These are phyloP conservation scores for Sicyos baderoa DNA, from an alignment of 306 rosid species.

Conservation along the genomic window DNA sequence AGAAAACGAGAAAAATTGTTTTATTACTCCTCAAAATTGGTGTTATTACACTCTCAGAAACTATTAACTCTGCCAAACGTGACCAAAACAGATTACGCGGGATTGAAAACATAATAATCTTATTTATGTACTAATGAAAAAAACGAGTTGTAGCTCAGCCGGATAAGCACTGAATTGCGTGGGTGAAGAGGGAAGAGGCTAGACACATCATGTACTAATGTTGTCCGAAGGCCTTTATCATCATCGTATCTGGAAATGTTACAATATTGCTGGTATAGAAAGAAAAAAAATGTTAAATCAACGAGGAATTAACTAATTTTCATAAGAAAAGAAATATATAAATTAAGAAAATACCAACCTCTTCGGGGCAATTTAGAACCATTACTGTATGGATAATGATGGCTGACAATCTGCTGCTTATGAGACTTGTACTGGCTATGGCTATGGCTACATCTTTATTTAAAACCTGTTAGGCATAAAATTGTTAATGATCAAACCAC, in stretches of 20 bases:
- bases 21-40: conserved; percentile 6
- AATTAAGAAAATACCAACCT: background rate
- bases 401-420: background rate
- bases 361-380: conserved; percentile 10
- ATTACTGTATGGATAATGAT: conserved; percentile 6
- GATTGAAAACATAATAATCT: background rate
- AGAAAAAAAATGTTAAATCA: background rate
- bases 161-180: background rate
- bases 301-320: background rate
- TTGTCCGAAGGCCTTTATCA: background rate
- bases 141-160: background rate
- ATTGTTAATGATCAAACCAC: background rate
- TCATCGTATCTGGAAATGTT: background rate
- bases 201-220: background rate
- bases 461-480: background rate
- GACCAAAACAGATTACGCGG: conserved; percentile 3
- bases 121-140: conserved; percentile 2
- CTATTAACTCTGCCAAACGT: conserved; percentile 8
- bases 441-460: conserved; percentile 17
- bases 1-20: background rate
- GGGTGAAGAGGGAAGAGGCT: conserved; percentile 9
- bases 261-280: background rate
- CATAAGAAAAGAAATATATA: no score
- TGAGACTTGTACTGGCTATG: background rate
- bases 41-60: conserved; percentile 6